Conservation (phyloP, 768 basidiomycete species). For the Lentinula detonsa region DNA sequence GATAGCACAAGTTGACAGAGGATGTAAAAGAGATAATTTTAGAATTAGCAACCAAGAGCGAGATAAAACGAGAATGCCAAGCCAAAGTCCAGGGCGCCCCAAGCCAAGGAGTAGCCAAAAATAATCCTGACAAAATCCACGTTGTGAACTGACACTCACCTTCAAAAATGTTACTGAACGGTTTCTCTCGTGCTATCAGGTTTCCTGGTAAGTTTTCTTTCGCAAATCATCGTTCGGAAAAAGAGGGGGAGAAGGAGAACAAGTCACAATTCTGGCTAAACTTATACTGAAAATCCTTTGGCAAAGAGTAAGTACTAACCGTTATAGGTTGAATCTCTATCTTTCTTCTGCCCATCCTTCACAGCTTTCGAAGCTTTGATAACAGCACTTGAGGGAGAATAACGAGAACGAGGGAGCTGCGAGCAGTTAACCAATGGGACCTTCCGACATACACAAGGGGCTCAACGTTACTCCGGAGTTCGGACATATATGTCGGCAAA, state of each 20-base stretch:
- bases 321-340: conserved; percentile 75
- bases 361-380: not conserved
- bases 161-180: conserved; percentile 73
- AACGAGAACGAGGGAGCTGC: conserved; percentile 15
- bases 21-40: not conserved
- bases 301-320: conserved; percentile 30
- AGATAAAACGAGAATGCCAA: conserved; percentile 8
- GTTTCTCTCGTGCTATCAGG: conserved; percentile 62
- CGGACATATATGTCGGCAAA: not conserved
- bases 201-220: not conserved
- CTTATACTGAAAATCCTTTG: not conserved
- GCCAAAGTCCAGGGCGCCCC: conserved; percentile 1
- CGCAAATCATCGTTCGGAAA: not conserved
- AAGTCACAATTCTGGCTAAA: not conserved
- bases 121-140: not conserved
- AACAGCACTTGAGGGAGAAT: not conserved
- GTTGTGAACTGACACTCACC: conserved; percentile 27
- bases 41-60: not conserved
- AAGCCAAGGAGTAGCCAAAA: conserved; percentile 3
- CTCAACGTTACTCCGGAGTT: not conserved
- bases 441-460: not conserved
- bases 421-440: conserved; percentile 13
- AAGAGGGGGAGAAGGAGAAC: not conserved
- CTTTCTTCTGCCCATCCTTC: conserved; percentile 59
- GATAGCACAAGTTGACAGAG: not conserved